Conservation (phyloP, 2,329 filamentous ascomycete species). For the Colletotrichum sp. region DNA sequence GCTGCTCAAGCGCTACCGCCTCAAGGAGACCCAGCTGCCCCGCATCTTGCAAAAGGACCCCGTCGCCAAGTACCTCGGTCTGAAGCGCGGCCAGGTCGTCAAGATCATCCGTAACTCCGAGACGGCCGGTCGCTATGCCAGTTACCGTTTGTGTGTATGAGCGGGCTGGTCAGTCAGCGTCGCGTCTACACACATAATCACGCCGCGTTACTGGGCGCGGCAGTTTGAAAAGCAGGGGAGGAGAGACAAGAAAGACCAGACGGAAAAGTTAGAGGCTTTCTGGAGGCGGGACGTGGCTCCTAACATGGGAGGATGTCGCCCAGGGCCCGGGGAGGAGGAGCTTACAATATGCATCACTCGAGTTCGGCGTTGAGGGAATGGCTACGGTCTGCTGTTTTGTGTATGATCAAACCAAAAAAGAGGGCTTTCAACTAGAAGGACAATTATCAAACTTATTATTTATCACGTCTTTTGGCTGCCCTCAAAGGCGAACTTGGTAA, state of each 20-base stretch:
- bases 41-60: conserved; percentile 91
- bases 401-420: conserved; percentile 13
- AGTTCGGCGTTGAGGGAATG: conserved; percentile 21
- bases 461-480: neutral
- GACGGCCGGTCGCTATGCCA: conserved; percentile 95
- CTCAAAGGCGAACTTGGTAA: neutral
- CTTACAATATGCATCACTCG: conserved; percentile 20
- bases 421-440: conserved; percentile 8
- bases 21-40: conserved; percentile 97
- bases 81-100: conserved; percentile 92
- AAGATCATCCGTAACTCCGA: conserved; percentile 98
- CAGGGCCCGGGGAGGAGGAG: neutral
- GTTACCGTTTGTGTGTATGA: conserved; percentile 79
- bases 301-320: neutral
- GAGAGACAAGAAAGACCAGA: neutral
- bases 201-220: neutral
- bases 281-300: neutral
- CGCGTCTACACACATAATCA: neutral
- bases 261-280: neutral
- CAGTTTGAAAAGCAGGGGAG: neutral
- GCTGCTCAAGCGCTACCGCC: conserved; percentile 84
- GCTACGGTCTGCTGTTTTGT: conserved; percentile 22
- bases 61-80: conserved; percentile 87
- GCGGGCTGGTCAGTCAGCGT: neutral
- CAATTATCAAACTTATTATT: conserved; percentile 8